Evolutionary conservation across 169 alveolate species (phyloP).

Genomic region (Besnoitia besnoiti): DNA sequence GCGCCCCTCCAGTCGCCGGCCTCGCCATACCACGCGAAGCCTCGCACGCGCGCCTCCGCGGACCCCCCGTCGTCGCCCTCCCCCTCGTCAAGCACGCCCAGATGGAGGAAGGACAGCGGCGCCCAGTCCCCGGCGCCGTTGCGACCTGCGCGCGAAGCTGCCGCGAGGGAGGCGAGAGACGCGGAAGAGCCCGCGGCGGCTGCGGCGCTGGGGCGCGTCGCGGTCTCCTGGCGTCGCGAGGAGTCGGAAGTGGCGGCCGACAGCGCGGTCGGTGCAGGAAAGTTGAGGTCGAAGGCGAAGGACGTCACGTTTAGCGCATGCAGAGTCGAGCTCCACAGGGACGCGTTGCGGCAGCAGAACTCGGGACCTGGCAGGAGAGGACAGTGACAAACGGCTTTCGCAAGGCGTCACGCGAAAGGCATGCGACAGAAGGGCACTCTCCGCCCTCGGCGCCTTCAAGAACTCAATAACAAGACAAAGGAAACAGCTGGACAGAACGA

Average conservation of each 20-base stretch:
- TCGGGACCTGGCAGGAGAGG: conserved; percentile 44
- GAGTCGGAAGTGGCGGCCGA: background rate
- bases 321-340: conserved; percentile 53
- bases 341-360: conserved; percentile 59
- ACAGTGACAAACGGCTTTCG: background rate
- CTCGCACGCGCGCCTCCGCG: background rate
- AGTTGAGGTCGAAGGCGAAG: conserved; percentile 36
- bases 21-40: conserved; percentile 14
- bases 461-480: too few species aligned
- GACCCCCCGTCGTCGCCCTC: background rate
- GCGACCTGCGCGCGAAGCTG: too few species aligned
- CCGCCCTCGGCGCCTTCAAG: too few species aligned
- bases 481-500: too few species aligned
- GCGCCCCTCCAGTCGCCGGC: background rate
- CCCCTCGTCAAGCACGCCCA: conserved; percentile 32
- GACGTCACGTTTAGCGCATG: conserved; percentile 36
- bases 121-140: too few species aligned
- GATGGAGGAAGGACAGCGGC: conserved; percentile 26
- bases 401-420: too few species aligned
- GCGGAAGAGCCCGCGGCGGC: background rate
- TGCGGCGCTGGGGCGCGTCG: too few species aligned
- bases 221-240: background rate
- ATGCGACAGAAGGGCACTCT: too few species aligned
- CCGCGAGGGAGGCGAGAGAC: background rate
- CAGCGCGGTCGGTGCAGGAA: background rate